Percentiles rank a stretch among this genome's conserved stretches.
Evolutionary conservation across 345 rosid species (phyloP).

Genomic region (Pistacia atlantica): DNA sequence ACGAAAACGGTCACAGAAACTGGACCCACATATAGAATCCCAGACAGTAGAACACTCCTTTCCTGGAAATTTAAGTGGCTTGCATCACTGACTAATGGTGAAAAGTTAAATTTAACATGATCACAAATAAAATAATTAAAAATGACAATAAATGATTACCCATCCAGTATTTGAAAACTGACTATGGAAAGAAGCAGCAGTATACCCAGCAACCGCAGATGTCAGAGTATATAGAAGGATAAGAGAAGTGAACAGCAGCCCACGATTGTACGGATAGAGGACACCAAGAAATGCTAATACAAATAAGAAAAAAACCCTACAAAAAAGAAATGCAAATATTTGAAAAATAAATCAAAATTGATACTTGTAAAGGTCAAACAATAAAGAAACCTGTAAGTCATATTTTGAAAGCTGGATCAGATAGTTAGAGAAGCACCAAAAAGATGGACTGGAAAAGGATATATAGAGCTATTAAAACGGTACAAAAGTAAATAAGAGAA

Average conservation of each 20-base stretch:
- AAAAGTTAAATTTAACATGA: background rate
- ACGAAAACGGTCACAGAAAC: constrained; percentile 41
- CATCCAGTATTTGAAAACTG: constrained; percentile 69
- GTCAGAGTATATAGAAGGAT: constrained; percentile 58
- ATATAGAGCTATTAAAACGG: constrained; percentile 5
- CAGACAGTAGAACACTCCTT: constrained; percentile 64
- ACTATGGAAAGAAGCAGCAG: constrained; percentile 65
- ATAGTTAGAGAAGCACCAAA: background rate
- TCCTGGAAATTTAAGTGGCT: constrained; percentile 43
- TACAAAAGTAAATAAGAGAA: background rate
- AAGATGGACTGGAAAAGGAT: background rate
- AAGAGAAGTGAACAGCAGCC: constrained; percentile 57
- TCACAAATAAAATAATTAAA: background rate
- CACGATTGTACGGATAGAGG: constrained; percentile 76
- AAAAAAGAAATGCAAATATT: constrained; percentile 20
- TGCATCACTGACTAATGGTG: constrained; percentile 6
- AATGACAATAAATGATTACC: constrained; percentile 44
- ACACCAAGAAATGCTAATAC: constrained; percentile 59
- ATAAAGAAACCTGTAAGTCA: background rate
- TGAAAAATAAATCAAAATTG: constrained; percentile 8
- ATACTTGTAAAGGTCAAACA: background rate
- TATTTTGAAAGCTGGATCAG: background rate
- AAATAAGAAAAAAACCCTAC: constrained; percentile 58
- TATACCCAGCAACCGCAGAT: constrained; percentile 72
- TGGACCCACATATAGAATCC: constrained; percentile 65